Conservation (phyloP, 1,284 basidiomycete genomes). For the Trametes hirsuta region DNA sequence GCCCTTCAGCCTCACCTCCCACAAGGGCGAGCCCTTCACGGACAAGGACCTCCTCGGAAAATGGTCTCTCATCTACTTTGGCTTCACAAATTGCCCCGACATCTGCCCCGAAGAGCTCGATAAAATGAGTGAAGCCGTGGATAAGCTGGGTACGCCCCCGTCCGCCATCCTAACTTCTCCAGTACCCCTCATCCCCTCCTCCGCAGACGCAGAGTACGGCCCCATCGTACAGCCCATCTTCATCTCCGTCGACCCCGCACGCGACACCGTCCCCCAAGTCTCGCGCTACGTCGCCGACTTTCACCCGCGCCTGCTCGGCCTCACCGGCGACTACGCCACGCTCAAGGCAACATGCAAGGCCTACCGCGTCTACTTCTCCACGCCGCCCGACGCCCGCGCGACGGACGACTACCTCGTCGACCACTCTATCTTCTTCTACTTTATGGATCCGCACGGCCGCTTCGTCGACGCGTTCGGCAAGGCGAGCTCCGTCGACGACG, state of each 20-base stretch:
- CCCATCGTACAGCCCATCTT: constrained; percentile 84
- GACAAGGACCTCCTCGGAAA: constrained; percentile 85
- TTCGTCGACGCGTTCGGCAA: constrained; percentile 99
- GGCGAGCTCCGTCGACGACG: constrained; percentile 72
- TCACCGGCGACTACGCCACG: constrained; percentile 86
- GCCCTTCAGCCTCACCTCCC: constrained; percentile 79
- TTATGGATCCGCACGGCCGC: constrained; percentile 95
- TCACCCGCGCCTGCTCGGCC: constrained; percentile 87
- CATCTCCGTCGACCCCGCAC: constrained; percentile 94
- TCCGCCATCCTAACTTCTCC: not conserved
- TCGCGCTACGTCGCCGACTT: constrained; percentile 78
- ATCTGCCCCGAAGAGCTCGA: constrained; percentile 99
- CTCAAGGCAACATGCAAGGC: constrained; percentile 92
- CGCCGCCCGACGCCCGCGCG: constrained; percentile 88
- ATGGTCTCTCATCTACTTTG: constrained; percentile 94
- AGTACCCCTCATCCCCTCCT: constrained; percentile 1
- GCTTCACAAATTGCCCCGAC: constrained; percentile 97
- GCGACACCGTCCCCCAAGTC: constrained; percentile 75
- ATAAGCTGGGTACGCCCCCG: constrained; percentile 64
- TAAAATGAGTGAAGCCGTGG: constrained; percentile 89
- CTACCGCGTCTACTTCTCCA: constrained; percentile 98
- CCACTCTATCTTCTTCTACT: constrained; percentile 96
- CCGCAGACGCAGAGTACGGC: constrained; percentile 66
- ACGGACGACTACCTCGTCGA: constrained; percentile 95
- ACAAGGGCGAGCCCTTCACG: constrained; percentile 75